Percentiles rank a stretch among this genome's conserved stretches.
phyloP scores from a whole-genome alignment of 1,139 yeast genomes.

The Pichia sp. region DNA sequence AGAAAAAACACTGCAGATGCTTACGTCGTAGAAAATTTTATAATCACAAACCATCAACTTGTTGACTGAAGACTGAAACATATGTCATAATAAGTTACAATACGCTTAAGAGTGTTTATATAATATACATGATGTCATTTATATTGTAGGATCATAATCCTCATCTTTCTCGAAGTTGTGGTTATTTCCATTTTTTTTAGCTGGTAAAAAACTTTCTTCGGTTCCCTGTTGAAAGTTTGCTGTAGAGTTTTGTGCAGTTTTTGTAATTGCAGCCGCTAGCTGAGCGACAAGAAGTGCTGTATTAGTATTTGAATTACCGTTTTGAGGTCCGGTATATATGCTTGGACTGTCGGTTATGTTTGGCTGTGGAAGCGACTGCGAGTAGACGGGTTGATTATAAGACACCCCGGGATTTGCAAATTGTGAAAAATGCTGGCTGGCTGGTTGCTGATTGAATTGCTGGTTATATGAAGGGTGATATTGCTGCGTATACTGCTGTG shows the following conservation, averaged over 20 bases:
- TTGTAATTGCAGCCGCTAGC: conserved; percentile 15
- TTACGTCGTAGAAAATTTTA: too few species aligned
- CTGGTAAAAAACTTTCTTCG: not conserved
- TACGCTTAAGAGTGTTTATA: not conserved
- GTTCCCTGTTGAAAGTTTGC: not conserved
- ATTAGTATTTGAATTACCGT: not conserved
- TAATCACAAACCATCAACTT: too few species aligned
- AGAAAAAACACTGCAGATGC: too few species aligned
- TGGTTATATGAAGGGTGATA: conserved; percentile 12
- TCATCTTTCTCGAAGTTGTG: conserved; percentile 9
- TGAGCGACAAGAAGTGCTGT: conserved; percentile 19
- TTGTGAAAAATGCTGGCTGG: not conserved
- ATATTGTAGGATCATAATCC: conserved; percentile 13
- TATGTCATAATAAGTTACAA: too few species aligned
- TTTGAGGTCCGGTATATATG: not conserved
- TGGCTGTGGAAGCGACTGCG: not conserved
- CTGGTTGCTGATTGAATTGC: conserved; percentile 12
- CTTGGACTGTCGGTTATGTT: not conserved
- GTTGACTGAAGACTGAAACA: too few species aligned
- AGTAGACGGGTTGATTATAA: not conserved
- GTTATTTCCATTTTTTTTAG: not conserved
- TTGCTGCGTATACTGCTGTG: conserved; percentile 1
- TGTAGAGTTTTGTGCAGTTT: conserved; percentile 12
- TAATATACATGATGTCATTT: not conserved
- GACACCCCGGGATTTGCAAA: not conserved